phyloP scores from a whole-genome alignment of 768 basidiomycete species.

The Candolleomyces aberdarensis region DNA sequence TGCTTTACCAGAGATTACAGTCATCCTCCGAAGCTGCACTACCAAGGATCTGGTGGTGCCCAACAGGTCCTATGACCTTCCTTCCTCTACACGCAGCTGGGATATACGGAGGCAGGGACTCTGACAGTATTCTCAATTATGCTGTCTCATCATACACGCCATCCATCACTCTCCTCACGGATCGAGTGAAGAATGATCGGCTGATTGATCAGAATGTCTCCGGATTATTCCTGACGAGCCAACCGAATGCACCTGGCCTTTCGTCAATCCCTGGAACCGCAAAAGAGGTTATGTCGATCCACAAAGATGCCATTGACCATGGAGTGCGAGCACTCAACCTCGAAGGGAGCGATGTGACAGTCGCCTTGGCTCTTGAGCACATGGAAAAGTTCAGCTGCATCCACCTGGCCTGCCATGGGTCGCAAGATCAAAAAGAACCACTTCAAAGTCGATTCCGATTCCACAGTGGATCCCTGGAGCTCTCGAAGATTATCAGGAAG shows the following conservation, averaged over 20 bases:
- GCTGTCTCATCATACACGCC: conserved; percentile 8
- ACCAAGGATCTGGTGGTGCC: conserved; percentile 7
- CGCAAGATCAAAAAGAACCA: conserved; percentile 23
- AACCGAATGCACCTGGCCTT: background rate
- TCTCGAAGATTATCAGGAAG: conserved; percentile 8
- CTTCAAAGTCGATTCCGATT: conserved; percentile 20
- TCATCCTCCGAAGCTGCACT: background rate
- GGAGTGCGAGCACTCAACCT: conserved; percentile 18
- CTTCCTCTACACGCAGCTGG: conserved; percentile 6
- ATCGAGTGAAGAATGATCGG: background rate
- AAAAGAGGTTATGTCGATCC: conserved; percentile 3
- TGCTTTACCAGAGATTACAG: background rate
- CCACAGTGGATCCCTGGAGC: conserved; percentile 16
- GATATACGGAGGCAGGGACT: background rate
- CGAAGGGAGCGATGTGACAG: conserved; percentile 12
- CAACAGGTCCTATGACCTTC: conserved; percentile 4
- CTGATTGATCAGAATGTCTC: background rate
- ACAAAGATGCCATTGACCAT: background rate
- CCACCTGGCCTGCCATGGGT: conserved; percentile 33
- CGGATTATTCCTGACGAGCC: conserved; percentile 1
- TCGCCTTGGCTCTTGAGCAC: conserved; percentile 3
- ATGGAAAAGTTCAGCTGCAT: conserved; percentile 15
- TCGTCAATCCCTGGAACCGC: conserved; percentile 8
- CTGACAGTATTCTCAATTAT: background rate
- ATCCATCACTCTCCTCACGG: background rate